phyloP scores from a whole-genome alignment of 352 stramenopile species.

The Blastocystis sp. region DNA sequence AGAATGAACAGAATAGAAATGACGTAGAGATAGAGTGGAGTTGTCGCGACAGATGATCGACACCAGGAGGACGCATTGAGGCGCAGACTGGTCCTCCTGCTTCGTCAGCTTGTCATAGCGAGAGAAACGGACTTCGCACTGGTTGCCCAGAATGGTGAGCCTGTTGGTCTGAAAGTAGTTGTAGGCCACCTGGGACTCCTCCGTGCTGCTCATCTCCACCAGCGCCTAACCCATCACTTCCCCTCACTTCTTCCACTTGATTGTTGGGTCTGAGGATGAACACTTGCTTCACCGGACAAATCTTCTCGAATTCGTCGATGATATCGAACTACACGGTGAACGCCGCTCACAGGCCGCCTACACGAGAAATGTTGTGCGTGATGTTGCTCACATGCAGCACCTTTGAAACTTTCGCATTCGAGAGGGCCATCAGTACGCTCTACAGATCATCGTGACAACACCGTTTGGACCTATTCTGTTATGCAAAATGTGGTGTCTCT shows the following conservation, averaged over 20 bases:
- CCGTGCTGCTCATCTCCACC: conserved; percentile 1
- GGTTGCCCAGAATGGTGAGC: conserved; percentile 50
- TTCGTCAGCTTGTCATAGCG: not conserved
- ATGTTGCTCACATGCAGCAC: conserved; percentile 47
- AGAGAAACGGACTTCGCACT: conserved; percentile 8
- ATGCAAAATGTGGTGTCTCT: too few relatives aligned
- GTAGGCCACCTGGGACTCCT: not conserved
- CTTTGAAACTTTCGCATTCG: conserved; percentile 4
- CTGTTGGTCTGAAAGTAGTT: conserved; percentile 10
- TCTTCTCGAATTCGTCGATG: conserved; percentile 26
- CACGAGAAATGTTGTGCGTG: conserved; percentile 52
- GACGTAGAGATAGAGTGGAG: conserved; percentile 5
- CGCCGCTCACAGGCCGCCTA: not conserved
- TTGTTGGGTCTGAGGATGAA: conserved; percentile 48
- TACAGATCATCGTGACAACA: too few relatives aligned
- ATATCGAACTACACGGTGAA: conserved; percentile 53
- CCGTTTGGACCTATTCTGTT: too few relatives aligned
- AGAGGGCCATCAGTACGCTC: not conserved
- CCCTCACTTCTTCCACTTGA: not conserved
- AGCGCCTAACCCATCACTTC: not conserved
- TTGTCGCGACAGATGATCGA: conserved; percentile 45
- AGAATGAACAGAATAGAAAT: conserved; percentile 15
- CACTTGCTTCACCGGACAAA: conserved; percentile 48
- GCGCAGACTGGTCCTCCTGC: not conserved
- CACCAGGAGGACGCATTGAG: conserved; percentile 16